Evolutionary conservation across 106 monocot genomes (phyloP).

Genomic region (Dioscorea alata): DNA sequence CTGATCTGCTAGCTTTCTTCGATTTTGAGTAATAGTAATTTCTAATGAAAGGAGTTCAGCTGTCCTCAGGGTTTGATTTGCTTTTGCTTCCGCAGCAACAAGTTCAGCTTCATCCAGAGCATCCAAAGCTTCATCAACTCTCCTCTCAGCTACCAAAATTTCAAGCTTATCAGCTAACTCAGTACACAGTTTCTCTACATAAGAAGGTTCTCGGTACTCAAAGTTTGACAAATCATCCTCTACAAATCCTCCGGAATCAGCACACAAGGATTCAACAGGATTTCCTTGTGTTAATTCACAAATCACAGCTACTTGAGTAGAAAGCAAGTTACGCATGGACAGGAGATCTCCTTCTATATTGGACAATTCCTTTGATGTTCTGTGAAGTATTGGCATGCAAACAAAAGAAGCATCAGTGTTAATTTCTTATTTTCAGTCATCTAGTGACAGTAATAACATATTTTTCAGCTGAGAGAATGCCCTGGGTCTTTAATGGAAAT

Average conservation of each 20-base stretch:
- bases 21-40: constrained; percentile 42
- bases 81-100: constrained; percentile 54
- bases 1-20: constrained; percentile 74
- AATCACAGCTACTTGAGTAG: constrained; percentile 81
- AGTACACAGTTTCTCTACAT: constrained; percentile 68
- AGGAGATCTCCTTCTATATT: constrained; percentile 94
- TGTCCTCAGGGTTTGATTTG: constrained; percentile 26
- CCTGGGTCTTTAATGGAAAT: too few relatives aligned
- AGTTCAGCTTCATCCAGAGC: constrained; percentile 86
- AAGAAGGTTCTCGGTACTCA: constrained; percentile 77
- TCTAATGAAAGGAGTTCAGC: constrained; percentile 27
- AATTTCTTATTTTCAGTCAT: too few relatives aligned
- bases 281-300: constrained; percentile 89
- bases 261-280: constrained; percentile 58
- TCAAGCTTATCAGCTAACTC: constrained; percentile 90
- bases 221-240: constrained; percentile 33
- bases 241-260: constrained; percentile 33
- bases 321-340: constrained; percentile 80
- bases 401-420: too few relatives aligned
- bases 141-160: constrained; percentile 89
- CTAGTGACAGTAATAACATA: too few relatives aligned
- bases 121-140: constrained; percentile 92
- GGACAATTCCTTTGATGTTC: constrained; percentile 96
- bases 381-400: constrained; percentile 11
- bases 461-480: too few relatives aligned